phyloP scores from a whole-genome alignment of 2,329 filamentous ascomycete species.

The Penicillium sp. region DNA sequence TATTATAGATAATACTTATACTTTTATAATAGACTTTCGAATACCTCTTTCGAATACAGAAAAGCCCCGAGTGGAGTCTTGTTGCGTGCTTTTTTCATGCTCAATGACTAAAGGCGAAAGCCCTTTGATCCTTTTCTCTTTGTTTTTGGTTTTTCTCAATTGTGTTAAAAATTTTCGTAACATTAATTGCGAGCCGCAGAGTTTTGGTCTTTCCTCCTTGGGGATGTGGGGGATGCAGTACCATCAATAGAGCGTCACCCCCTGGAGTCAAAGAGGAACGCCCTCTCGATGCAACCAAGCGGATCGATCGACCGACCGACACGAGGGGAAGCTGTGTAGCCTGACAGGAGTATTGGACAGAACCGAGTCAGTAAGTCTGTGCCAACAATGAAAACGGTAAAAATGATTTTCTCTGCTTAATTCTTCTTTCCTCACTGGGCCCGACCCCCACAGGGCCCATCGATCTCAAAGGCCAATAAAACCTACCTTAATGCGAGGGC shows the following conservation, averaged over 20 bases:
- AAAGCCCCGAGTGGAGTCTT: not conserved
- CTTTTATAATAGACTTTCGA: no score
- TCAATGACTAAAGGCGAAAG: not conserved
- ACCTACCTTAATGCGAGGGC: conserved; percentile 17
- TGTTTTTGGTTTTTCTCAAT: not conserved
- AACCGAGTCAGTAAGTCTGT: not conserved
- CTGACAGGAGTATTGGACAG: conserved; percentile 16
- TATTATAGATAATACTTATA: no score
- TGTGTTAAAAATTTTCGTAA: not conserved
- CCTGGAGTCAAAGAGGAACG: conserved; percentile 14
- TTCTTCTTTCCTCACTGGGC: not conserved
- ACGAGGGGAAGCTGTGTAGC: conserved; percentile 20
- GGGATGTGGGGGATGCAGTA: conserved; percentile 24
- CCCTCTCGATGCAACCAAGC: not conserved
- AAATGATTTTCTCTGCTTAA: not conserved
- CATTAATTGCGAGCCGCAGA: not conserved
- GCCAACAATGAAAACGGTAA: conserved; percentile 2
- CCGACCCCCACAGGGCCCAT: not conserved
- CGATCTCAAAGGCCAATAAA: not conserved
- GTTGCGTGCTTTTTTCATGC: not conserved
- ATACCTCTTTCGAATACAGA: not conserved
- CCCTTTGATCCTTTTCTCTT: not conserved
- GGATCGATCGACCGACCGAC: conserved; percentile 14
- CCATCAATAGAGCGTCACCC: conserved; percentile 19
- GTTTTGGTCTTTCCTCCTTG: conserved; percentile 17